Percentiles rank a stretch among this genome's conserved stretches.
Conservation (phyloP, 2,329 filamentous ascomycete genomes). For the Phialophora tarda region DNA sequence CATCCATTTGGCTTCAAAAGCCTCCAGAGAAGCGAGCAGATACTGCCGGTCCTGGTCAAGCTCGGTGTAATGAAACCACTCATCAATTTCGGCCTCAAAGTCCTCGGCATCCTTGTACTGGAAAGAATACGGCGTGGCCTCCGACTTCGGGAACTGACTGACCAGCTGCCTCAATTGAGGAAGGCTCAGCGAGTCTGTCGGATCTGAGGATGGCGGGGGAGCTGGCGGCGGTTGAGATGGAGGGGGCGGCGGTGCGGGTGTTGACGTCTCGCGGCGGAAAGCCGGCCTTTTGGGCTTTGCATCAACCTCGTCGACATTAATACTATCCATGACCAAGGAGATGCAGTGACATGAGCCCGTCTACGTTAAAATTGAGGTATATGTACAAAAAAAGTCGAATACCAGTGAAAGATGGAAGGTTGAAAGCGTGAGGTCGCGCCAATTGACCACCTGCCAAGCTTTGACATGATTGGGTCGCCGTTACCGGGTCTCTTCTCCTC, state of each 20-base stretch:
- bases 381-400: not conserved
- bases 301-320: constrained; percentile 58
- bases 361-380: not conserved
- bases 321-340: constrained; percentile 14
- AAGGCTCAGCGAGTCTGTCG: constrained; percentile 74
- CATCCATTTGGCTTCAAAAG: constrained; percentile 79
- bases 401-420: not conserved
- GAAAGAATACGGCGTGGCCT: constrained; percentile 83
- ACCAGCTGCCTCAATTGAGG: constrained; percentile 75
- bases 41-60: constrained; percentile 74
- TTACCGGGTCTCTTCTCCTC: not conserved
- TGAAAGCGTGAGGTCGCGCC: constrained; percentile 1
- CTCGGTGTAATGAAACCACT: constrained; percentile 94
- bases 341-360: constrained; percentile 1
- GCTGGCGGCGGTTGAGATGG: constrained; percentile 54
- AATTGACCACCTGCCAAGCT: constrained; percentile 4
- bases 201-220: constrained; percentile 44
- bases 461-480: constrained; percentile 1
- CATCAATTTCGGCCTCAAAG: constrained; percentile 87
- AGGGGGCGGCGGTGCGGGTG: constrained; percentile 50
- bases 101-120: constrained; percentile 73
- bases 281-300: constrained; percentile 52
- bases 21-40: constrained; percentile 73
- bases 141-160: constrained; percentile 71
- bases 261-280: constrained; percentile 44